Evolutionary conservation across 768 basidiomycete species (phyloP).

Genomic region (Leucocoprinus birnbaumii): DNA sequence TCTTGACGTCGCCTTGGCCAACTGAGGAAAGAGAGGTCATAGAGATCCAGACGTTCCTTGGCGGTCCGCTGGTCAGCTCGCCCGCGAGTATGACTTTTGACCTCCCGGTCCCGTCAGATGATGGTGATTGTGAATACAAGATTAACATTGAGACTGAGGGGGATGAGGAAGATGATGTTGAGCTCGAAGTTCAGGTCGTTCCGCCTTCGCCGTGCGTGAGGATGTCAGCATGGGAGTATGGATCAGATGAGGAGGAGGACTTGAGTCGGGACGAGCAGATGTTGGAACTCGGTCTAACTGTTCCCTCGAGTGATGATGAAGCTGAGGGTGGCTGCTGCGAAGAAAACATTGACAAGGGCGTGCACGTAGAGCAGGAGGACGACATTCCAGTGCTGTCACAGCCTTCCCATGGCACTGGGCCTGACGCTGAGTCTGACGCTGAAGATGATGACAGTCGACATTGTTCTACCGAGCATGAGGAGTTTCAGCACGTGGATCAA

Average conservation of each 20-base stretch:
- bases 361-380: too few relatives aligned
- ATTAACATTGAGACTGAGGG: background rate
- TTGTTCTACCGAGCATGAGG: too few relatives aligned
- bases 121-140: background rate
- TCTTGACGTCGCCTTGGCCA: background rate
- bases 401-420: too few relatives aligned
- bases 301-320: too few relatives aligned
- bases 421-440: too few relatives aligned
- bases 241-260: background rate
- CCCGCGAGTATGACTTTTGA: background rate
- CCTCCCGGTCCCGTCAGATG: background rate
- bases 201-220: background rate
- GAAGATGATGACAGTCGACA: too few relatives aligned
- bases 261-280: too few relatives aligned
- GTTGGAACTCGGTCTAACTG: too few relatives aligned
- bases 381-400: too few relatives aligned
- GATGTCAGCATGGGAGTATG: background rate
- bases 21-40: constrained; percentile 2
- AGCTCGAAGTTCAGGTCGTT: background rate
- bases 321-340: too few relatives aligned
- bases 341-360: too few relatives aligned
- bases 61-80: constrained; percentile 10
- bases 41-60: constrained; percentile 1
- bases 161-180: background rate
- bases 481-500: too few relatives aligned